phyloP scores from a whole-genome alignment of 306 rosid species.

The Prinsepia uniflora region DNA sequence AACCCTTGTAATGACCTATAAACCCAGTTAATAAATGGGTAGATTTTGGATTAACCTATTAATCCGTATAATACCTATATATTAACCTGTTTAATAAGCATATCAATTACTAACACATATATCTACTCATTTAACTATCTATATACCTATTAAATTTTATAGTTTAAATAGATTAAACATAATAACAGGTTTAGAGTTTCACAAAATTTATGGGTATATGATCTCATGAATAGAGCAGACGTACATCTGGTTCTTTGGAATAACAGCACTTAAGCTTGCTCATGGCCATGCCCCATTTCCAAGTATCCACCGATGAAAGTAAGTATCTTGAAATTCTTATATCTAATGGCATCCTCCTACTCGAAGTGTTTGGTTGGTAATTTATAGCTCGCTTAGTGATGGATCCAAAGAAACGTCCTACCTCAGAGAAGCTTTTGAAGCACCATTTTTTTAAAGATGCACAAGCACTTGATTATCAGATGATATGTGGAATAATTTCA shows the following conservation, averaged over 20 bases:
- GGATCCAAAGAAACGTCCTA: conserved; percentile 98
- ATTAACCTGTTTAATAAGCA: no score
- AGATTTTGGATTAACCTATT: no score
- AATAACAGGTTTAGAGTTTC: no score
- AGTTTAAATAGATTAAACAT: no score
- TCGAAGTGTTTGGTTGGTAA: conserved; percentile 18
- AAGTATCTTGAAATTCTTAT: conserved; percentile 35
- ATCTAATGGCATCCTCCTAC: conserved; percentile 11
- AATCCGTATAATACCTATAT: no score
- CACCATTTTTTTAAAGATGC: conserved; percentile 85
- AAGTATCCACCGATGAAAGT: conserved; percentile 98
- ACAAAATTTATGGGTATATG: no score
- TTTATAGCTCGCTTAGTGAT: conserved; percentile 69
- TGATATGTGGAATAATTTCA: conserved; percentile 12
- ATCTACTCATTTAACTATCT: no score
- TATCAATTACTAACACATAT: no score
- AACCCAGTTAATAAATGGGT: no score
- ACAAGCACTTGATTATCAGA: conserved; percentile 51
- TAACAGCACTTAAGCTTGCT: conserved; percentile 98
- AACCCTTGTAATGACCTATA: no score
- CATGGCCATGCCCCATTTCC: conserved; percentile 99
- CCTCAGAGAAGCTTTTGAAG: conserved; percentile 85
- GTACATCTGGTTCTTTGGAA: conserved; percentile 97
- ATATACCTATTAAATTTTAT: no score
- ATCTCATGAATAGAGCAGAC: conserved; percentile 73